Evolutionary conservation across 2,329 filamentous ascomycete genomes (phyloP).

Genomic region (Parastagonospora avenae): DNA sequence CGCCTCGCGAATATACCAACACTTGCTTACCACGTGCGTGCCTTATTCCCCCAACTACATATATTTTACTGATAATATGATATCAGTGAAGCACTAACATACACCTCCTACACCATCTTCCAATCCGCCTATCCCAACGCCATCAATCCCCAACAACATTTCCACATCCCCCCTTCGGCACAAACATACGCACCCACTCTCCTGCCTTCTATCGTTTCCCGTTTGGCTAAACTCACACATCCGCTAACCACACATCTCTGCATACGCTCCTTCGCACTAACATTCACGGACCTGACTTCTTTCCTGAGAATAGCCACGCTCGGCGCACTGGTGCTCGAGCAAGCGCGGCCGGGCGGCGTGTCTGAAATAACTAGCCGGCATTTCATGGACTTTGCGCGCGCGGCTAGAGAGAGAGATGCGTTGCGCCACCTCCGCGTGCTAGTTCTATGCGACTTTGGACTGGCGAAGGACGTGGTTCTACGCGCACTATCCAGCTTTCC

Average conservation of each 20-base stretch:
- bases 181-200: conserved; percentile 1
- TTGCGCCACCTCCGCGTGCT: conserved; percentile 23
- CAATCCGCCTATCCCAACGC: conserved; percentile 21
- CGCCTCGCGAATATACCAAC: conserved; percentile 19
- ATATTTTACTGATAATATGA: not conserved
- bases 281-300: conserved; percentile 15
- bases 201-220: conserved; percentile 16
- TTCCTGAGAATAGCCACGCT: conserved; percentile 24
- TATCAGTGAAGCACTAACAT: conserved; percentile 19
- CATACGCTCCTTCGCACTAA: conserved; percentile 14
- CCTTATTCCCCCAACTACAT: not conserved
- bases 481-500: conserved; percentile 18
- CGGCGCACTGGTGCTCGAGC: conserved; percentile 20
- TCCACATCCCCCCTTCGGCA: conserved; percentile 7
- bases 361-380: conserved; percentile 2
- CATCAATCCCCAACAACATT: conserved; percentile 16
- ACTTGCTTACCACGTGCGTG: conserved; percentile 14
- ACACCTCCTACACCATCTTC: conserved; percentile 23
- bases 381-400: conserved; percentile 26
- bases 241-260: conserved; percentile 25
- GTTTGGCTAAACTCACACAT: conserved; percentile 17
- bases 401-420: conserved; percentile 18
- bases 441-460: conserved; percentile 13
- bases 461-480: conserved; percentile 7
- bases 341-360: not conserved